Percentiles rank a stretch among this genome's conserved stretches.
These are phyloP conservation scores for Dichotomocladium elegans DNA, from an alignment of 371 early-diverging fungal species.

Conservation along the genomic window DNA sequence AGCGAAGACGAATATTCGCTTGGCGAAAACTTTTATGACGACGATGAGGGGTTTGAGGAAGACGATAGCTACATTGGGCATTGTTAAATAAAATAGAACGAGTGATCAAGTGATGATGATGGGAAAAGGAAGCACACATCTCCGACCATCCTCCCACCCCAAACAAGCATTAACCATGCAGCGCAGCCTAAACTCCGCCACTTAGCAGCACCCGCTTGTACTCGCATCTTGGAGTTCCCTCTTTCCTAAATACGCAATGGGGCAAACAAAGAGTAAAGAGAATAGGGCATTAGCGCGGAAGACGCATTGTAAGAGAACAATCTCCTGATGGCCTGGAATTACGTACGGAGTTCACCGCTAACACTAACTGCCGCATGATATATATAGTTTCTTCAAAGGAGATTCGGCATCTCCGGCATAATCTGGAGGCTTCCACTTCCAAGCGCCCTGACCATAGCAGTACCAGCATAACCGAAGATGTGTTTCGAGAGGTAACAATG, in stretches of 20 bases:
- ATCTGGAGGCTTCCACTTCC: slow-evolving; percentile 56
- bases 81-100: too few species aligned
- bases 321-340: background rate
- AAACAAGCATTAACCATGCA: too few species aligned
- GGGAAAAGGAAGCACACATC: too few species aligned
- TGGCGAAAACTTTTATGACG: slow-evolving; percentile 19
- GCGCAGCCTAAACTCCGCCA: too few species aligned
- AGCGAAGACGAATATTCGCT: slow-evolving; percentile 15
- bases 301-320: slow-evolving; percentile 46
- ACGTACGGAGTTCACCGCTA: background rate
- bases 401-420: slow-evolving; percentile 60
- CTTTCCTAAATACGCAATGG: too few species aligned
- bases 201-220: too few species aligned
- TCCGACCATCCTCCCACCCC: too few species aligned
- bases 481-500: slow-evolving; percentile 77
- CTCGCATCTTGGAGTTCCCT: too few species aligned
- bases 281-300: slow-evolving; percentile 46
- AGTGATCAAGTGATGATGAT: too few species aligned
- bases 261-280: slow-evolving; percentile 58
- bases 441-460: slow-evolving; percentile 40
- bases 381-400: slow-evolving; percentile 63
- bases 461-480: slow-evolving; percentile 66
- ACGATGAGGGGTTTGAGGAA: slow-evolving; percentile 40
- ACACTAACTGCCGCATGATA: background rate
- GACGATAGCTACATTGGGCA: slow-evolving; percentile 19